Conservation (phyloP, 306 rosid species). For the Gastrolobium villosum region DNA sequence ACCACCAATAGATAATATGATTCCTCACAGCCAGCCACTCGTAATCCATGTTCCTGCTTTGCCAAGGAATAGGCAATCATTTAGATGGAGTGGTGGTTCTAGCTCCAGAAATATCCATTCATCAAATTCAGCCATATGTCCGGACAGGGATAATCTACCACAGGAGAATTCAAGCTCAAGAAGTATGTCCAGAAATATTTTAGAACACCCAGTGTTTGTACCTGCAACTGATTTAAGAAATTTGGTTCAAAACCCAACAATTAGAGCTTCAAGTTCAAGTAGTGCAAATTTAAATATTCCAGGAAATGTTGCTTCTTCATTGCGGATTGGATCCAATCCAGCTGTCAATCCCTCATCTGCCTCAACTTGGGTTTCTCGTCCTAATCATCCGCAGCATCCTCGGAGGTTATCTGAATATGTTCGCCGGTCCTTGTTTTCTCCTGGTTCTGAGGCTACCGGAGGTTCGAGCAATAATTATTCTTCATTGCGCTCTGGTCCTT, state of each 20-base stretch:
- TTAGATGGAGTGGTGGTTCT: constrained; percentile 77
- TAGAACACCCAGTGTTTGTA: constrained; percentile 70
- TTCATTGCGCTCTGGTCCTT: constrained; percentile 64
- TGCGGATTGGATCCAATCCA: constrained; percentile 62
- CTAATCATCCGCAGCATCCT: constrained; percentile 68
- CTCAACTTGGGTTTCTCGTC: constrained; percentile 66
- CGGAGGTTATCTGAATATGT: constrained; percentile 79
- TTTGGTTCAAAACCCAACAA: constrained; percentile 60
- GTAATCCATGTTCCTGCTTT: constrained; percentile 68
- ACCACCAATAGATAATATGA: constrained; percentile 56
- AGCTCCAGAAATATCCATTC: constrained; percentile 64
- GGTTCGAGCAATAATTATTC: constrained; percentile 58
- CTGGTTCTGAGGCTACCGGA: constrained; percentile 67
- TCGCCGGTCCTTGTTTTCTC: constrained; percentile 74
- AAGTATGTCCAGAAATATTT: constrained; percentile 63
- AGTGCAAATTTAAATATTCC: constrained; percentile 61
- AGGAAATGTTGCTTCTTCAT: constrained; percentile 71
- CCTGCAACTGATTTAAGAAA: constrained; percentile 76
- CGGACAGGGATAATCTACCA: constrained; percentile 61
- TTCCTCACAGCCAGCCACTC: constrained; percentile 68
- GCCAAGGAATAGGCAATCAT: constrained; percentile 70
- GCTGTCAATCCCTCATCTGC: constrained; percentile 63
- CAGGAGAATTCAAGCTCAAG: constrained; percentile 68
- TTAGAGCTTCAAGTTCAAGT: constrained; percentile 57
- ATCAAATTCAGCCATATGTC: constrained; percentile 56